Percentiles rank a stretch among this genome's conserved stretches.
These are phyloP conservation scores for Microstegium vimineum DNA, from an alignment of 176 grass and related monocot genomes.

Conservation along the genomic window DNA sequence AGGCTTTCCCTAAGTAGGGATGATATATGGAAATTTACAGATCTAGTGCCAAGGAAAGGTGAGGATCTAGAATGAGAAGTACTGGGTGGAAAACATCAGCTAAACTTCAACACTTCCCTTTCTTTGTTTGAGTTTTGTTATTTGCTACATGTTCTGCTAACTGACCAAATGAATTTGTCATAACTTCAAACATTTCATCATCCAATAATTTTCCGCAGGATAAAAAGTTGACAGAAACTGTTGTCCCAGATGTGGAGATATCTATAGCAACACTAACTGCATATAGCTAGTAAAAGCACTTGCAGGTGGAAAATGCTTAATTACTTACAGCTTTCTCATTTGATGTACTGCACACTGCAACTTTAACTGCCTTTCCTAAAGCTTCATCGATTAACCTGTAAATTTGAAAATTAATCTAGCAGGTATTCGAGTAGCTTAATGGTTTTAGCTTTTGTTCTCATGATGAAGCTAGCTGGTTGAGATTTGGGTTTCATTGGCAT, in stretches of 20 bases:
- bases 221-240: neutral
- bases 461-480: neutral
- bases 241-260: neutral
- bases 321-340: slow-evolving; percentile 95
- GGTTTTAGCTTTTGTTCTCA: neutral
- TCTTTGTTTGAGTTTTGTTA: neutral
- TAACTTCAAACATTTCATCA: neutral
- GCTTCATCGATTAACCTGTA: slow-evolving; percentile 93
- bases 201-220: neutral
- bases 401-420: slow-evolving; percentile 5
- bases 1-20: neutral
- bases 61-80: neutral
- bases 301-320: neutral
- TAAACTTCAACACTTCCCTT: neutral
- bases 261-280: neutral
- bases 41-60: neutral
- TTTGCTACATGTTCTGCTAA: neutral
- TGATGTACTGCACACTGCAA: slow-evolving; percentile 95
- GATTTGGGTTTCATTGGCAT: neutral
- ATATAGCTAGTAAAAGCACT: neutral
- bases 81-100: neutral
- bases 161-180: neutral
- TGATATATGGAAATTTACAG: neutral
- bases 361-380: slow-evolving; percentile 75
- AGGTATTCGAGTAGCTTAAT: neutral